Base-by-base conservation (phyloP, 2,329 filamentous ascomycete species). In the Claviceps pazoutovae region DNA sequence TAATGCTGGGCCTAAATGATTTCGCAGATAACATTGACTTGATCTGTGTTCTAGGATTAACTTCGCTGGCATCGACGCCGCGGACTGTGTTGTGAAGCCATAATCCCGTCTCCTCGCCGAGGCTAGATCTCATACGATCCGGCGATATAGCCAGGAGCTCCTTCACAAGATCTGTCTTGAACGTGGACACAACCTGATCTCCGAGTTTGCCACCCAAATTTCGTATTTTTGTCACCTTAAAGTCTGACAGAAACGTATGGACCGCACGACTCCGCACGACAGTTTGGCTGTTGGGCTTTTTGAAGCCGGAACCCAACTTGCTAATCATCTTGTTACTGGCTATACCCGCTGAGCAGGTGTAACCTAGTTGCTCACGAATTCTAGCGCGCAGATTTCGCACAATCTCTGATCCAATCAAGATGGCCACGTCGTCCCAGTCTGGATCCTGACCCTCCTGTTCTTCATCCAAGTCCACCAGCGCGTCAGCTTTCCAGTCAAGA, bases 1-100 rank as follows among this genome's bases (percentile, higher is more conserved):
- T 86, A 63, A 97, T 91, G 52, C 77, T 81, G 0, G 93, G 93
- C 26, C 87, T 78, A 62, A 98, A 98, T 0, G 89, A 94, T 64
- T 98, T 98, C 19, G 93, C 90, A 1, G 89, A 96, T 14, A 97
- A 74, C 90, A 98, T 97, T 16, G 86, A 93, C 66, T 97, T 96
- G 71, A 96, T 95, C 61, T 93, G 87, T 1, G 89, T 95, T 49
- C 91, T 77, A 30, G 88, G 79, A 61, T 88, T 96, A 57, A 98
- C 88, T 66, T 96, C 90, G 60, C 85, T 93, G 48, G 74, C 72
- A 65, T 98, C 93, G 55, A 90, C 80, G 1, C 93, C 93, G 11
- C 93, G 81, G 50, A 97, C 84, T 11, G 84, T 85, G 51, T 84
- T 81, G 68, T 95, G 84, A 11, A 97, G 73, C 89, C 90, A 96